Percentiles rank a stretch among this genome's conserved stretches.
Conservation (phyloP, 2,329 filamentous ascomycete species). For the Coniochaeta sp. region DNA sequence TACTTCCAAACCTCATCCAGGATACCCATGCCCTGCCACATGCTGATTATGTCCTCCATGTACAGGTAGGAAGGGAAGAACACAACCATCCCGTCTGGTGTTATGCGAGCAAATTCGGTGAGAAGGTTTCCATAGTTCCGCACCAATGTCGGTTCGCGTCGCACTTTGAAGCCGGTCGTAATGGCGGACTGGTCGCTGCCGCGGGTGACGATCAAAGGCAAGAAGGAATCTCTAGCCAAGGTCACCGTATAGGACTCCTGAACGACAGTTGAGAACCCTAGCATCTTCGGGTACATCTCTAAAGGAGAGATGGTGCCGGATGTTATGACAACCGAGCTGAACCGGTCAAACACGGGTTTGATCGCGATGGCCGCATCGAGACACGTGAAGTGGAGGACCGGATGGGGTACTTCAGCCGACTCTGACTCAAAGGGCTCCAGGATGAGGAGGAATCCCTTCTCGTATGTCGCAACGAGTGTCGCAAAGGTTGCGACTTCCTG, state of each 20-base stretch:
- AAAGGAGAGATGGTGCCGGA: constrained; percentile 94
- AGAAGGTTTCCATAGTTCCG: constrained; percentile 91
- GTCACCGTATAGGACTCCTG: constrained; percentile 99
- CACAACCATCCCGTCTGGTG: constrained; percentile 95
- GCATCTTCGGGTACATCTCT: constrained; percentile 99
- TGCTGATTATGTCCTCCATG: constrained; percentile 98
- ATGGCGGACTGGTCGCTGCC: constrained; percentile 91
- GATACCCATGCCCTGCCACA: constrained; percentile 99
- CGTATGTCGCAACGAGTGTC: constrained; percentile 91
- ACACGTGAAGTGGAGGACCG: constrained; percentile 94
- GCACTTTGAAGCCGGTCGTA: constrained; percentile 88
- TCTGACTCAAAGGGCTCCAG: constrained; percentile 97
- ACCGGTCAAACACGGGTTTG: constrained; percentile 93
- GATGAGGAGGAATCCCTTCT: constrained; percentile 91
- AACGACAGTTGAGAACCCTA: constrained; percentile 84
- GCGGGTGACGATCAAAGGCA: constrained; percentile 95
- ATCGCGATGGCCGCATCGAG: constrained; percentile 97
- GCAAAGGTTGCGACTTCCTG: constrained; percentile 98
- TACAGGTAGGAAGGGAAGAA: constrained; percentile 99
- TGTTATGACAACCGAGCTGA: constrained; percentile 96
- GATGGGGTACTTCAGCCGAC: constrained; percentile 90
- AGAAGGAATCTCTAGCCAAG: constrained; percentile 84
- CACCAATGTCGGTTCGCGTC: constrained; percentile 94
- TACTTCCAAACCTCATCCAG: constrained; percentile 98
- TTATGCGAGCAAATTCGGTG: constrained; percentile 92